These are phyloP conservation scores for Phlyctochytrium planicorne DNA, from an alignment of 192 early-diverging fungal genomes.

Conservation along the genomic window DNA sequence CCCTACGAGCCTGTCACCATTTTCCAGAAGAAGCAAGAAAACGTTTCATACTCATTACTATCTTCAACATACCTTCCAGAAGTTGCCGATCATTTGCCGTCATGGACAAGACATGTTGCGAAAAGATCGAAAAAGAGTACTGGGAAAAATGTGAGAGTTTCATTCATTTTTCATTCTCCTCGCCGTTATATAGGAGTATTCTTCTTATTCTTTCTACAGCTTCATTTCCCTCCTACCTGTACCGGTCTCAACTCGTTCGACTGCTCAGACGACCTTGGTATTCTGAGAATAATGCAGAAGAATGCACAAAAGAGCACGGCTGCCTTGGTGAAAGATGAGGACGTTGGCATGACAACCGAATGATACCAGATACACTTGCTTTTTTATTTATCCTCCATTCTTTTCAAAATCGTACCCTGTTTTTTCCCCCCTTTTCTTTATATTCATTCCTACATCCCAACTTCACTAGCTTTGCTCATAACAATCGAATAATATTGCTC, in stretches of 20 bases:
- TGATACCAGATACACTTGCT: too few relatives aligned
- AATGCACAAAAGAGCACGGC: too few relatives aligned
- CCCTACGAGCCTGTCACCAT: too few relatives aligned
- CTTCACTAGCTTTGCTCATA: neutral
- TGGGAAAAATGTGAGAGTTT: neutral
- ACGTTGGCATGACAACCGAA: too few relatives aligned
- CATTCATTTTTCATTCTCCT: conserved; percentile 1
- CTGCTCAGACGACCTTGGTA: neutral
- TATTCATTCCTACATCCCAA: neutral
- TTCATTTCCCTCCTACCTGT: neutral
- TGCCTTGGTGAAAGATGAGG: too few relatives aligned
- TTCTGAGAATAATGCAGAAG: neutral
- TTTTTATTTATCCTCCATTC: too few relatives aligned
- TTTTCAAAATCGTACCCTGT: too few relatives aligned
- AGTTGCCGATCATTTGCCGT: neutral
- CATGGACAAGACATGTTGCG: neutral
- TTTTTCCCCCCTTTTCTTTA: too few relatives aligned
- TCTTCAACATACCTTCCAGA: neutral
- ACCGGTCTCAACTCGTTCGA: neutral
- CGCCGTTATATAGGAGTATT: neutral
- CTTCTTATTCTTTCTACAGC: neutral
- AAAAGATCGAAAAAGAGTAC: neutral
- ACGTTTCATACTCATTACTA: too few relatives aligned
- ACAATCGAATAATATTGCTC: neutral
- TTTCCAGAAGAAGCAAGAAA: too few relatives aligned